These are phyloP conservation scores for Bodo saltans DNA, from an alignment of 78 protist genomes.

Conservation along the genomic window DNA sequence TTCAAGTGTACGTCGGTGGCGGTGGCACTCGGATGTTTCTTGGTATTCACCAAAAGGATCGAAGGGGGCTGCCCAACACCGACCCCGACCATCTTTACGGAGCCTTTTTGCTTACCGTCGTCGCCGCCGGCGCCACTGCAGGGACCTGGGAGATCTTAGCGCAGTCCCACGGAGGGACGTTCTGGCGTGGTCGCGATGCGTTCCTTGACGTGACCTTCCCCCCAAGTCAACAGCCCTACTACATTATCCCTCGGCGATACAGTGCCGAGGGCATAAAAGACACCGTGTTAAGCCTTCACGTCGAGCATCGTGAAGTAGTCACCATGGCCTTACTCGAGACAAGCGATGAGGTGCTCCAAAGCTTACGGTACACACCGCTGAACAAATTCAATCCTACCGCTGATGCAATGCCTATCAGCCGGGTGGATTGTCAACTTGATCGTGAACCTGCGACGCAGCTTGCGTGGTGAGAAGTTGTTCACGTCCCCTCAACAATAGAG, in stretches of 20 bases:
- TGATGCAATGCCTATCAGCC: too few species aligned
- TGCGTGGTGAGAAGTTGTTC: too few species aligned
- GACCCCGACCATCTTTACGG: not conserved
- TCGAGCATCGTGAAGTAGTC: not conserved
- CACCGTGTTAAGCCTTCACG: not conserved
- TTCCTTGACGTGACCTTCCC: not conserved
- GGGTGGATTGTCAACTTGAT: too few species aligned
- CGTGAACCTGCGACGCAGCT: too few species aligned
- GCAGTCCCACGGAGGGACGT: not conserved
- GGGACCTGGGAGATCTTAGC: not conserved
- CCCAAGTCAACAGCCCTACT: not conserved
- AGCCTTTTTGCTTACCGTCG: not conserved
- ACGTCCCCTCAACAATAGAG: too few species aligned
- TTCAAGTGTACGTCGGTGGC: not conserved
- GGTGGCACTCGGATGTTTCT: not conserved
- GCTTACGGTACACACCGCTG: not conserved
- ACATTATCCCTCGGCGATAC: constrained; percentile 8
- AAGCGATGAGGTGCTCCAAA: not conserved
- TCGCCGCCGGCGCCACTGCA: not conserved
- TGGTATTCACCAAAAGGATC: constrained; percentile 2
- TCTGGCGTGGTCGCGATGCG: constrained; percentile 17
- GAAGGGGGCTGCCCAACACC: not conserved
- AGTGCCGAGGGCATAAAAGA: not conserved
- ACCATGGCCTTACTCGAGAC: not conserved
- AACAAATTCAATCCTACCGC: not conserved